Conservation (phyloP, 1,139 yeast genomes). For the Ashbya aceris region DNA sequence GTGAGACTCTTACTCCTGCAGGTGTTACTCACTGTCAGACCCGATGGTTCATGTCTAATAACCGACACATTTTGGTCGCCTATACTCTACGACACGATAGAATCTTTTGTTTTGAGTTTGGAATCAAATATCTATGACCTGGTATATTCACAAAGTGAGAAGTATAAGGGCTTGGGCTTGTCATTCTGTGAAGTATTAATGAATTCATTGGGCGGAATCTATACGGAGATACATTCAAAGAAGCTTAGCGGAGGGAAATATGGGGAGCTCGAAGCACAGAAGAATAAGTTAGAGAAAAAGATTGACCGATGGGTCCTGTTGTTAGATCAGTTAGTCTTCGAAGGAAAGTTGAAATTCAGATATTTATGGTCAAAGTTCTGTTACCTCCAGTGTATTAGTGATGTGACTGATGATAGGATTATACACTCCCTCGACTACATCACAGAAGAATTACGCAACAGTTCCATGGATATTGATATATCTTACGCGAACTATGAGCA, state of each 20-base stretch:
- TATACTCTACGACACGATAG: conserved; percentile 24
- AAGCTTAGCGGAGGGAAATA: conserved; percentile 22
- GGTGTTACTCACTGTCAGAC: conserved; percentile 30
- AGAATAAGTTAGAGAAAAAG: conserved; percentile 27
- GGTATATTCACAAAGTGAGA: conserved; percentile 8
- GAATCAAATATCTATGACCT: conserved; percentile 24
- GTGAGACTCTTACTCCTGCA: conserved; percentile 39
- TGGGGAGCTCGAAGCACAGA: conserved; percentile 24
- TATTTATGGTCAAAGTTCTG: conserved; percentile 36
- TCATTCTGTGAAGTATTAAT: conserved; percentile 50
- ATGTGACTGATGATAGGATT: conserved; percentile 22
- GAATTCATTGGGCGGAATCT: conserved; percentile 32
- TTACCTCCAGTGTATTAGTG: conserved; percentile 31
- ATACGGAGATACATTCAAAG: conserved; percentile 20
- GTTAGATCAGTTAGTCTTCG: conserved; percentile 17
- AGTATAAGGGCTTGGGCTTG: conserved; percentile 19
- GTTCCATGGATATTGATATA: conserved; percentile 10
- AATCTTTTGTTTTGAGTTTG: conserved; percentile 29
- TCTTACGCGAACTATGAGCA: conserved; percentile 41
- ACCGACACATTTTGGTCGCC: conserved; percentile 28
- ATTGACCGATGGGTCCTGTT: conserved; percentile 34
- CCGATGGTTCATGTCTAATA: conserved; percentile 25
- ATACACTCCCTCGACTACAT: conserved; percentile 24
- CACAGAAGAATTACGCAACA: conserved; percentile 20
- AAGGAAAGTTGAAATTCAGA: conserved; percentile 19